Evolutionary conservation across 768 basidiomycete genomes (phyloP), one percentile per base, ranked within the genome.

Genomic region (Atractiella rhizophila): DNA sequence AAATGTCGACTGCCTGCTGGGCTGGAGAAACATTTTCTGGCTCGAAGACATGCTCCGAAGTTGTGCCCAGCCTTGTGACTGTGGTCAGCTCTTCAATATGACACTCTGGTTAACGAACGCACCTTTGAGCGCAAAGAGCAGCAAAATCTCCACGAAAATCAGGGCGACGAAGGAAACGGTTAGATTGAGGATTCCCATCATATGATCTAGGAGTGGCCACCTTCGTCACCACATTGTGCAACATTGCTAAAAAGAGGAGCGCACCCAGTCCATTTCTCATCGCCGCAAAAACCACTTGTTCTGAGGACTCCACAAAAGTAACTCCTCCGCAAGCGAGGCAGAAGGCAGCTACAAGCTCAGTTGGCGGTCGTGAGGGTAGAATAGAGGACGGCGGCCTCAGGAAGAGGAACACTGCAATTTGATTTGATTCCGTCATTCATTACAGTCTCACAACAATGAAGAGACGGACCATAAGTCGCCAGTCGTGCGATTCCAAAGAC

Each of bases 391-490:
- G n/a, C n/a, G 85, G 85, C 23, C 67, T 65, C 33, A 86, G 65
- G 78, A 78, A 94, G 29, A 88, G 65, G 69, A 94, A 83, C 62
- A 85, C n/a, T n/a, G n/a, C n/a, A n/a, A n/a, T n/a, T n/a, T n/a
- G n/a, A n/a, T n/a, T n/a, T n/a, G n/a, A n/a, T n/a, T n/a, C n/a
- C n/a, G n/a, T n/a, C n/a, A n/a, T n/a, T n/a, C n/a, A n/a, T n/a
- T n/a, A n/a, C n/a, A n/a, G n/a, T n/a, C n/a, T n/a, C n/a, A n/a
- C n/a, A n/a, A n/a, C n/a, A n/a, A n/a, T n/a, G n/a, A n/a, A n/a
- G n/a, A n/a, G n/a, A n/a, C n/a, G n/a, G n/a, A n/a, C n/a, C 80
- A 57, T 94, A 96, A 2, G 86, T 94, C 28, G 85, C 51, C 54
- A 75, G 78, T 38, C 88, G 69, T 44, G 86, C 61, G 8, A 78